phyloP scores from a whole-genome alignment of 2,329 filamentous ascomycete genomes.

The Mollisia scopiformis region DNA sequence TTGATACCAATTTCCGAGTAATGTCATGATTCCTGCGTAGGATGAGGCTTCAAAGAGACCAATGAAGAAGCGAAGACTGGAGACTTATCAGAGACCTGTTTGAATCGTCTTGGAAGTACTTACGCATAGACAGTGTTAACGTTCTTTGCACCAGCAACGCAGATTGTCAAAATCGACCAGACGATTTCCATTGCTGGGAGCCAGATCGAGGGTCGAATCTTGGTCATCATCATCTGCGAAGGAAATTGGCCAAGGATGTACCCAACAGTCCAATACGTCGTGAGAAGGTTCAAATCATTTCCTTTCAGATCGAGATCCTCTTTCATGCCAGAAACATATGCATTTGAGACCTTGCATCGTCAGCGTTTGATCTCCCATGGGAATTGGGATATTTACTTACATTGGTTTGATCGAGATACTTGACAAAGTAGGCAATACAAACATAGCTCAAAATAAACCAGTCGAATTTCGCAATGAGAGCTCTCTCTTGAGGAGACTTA shows the following conservation, averaged over 20 bases:
- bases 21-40: slow-evolving; percentile 13
- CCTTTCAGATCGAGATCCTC: slow-evolving; percentile 42
- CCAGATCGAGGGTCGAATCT: slow-evolving; percentile 42
- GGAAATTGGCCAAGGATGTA: slow-evolving; percentile 22
- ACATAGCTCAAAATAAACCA: slow-evolving; percentile 47
- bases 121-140: slow-evolving; percentile 40
- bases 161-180: slow-evolving; percentile 14
- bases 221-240: slow-evolving; percentile 21
- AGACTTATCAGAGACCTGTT: background rate
- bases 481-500: slow-evolving; percentile 16
- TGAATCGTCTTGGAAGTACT: background rate
- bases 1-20: slow-evolving; percentile 17
- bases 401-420: slow-evolving; percentile 22
- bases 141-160: slow-evolving; percentile 27
- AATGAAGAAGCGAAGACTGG: slow-evolving; percentile 43
- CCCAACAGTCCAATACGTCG: slow-evolving; percentile 39
- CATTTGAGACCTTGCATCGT: slow-evolving; percentile 29
- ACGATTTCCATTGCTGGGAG: slow-evolving; percentile 13
- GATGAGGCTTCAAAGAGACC: slow-evolving; percentile 35
- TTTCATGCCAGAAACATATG: slow-evolving; percentile 43
- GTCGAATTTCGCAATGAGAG: slow-evolving; percentile 45
- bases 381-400: background rate
- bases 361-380: background rate
- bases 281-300: slow-evolving; percentile 44
- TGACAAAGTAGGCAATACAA: slow-evolving; percentile 41